Percentiles rank a stretch among this genome's conserved stretches.
Conservation (phyloP, 306 rosid species). For the Cajanus cajan region DNA sequence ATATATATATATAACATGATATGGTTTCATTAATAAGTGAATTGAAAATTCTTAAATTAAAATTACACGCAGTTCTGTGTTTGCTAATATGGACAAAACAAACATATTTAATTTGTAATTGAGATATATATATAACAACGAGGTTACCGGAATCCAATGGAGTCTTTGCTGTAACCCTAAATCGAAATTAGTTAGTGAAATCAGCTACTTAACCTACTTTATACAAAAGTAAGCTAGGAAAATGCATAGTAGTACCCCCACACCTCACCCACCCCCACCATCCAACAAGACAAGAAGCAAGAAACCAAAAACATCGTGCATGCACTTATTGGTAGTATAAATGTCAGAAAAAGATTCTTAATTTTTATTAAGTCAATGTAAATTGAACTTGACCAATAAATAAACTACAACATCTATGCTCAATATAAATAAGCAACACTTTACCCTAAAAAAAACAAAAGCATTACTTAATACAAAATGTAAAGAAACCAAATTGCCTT, state of each 20-base stretch:
- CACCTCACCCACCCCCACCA: conserved; percentile 39
- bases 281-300: conserved; percentile 26
- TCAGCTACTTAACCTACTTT: conserved; percentile 4
- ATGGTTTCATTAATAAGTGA: background rate
- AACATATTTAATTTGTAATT: background rate
- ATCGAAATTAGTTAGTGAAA: conserved; percentile 28
- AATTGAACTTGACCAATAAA: background rate
- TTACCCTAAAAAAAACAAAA: no score
- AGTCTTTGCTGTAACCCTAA: conserved; percentile 24
- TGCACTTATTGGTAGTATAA: conserved; percentile 15
- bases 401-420: background rate
- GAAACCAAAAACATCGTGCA: conserved; percentile 25
- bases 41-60: background rate
- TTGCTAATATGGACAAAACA: conserved; percentile 2
- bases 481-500: no score
- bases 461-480: no score
- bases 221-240: conserved; percentile 13
- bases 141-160: conserved; percentile 29
- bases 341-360: conserved; percentile 2
- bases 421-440: background rate
- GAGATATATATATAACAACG: background rate
- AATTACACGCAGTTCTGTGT: background rate
- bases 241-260: background rate
- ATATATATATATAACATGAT: no score
- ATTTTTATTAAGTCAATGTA: background rate